phyloP scores from a whole-genome alignment of 352 stramenopile species.

The Phytophthora aleatoria region DNA sequence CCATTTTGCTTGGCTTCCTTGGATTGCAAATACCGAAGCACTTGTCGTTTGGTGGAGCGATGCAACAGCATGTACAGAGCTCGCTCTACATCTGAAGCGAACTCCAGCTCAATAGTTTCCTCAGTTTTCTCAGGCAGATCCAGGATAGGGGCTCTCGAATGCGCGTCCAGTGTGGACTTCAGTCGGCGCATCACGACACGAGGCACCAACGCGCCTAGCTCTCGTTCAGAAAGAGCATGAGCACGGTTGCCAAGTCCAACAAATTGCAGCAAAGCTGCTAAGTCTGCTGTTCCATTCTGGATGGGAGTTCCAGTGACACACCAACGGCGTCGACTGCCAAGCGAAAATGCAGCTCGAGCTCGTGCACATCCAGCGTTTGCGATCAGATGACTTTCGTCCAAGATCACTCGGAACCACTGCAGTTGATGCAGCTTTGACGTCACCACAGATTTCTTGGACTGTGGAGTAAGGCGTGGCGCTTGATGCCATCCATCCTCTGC shows the following conservation, averaged over 20 bases:
- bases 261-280: slow-evolving; percentile 89
- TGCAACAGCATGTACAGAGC: slow-evolving; percentile 82
- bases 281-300: slow-evolving; percentile 87
- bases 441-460: slow-evolving; percentile 35
- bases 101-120: slow-evolving; percentile 57
- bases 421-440: slow-evolving; percentile 79
- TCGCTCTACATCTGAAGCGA: slow-evolving; percentile 76
- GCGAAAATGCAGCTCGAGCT: slow-evolving; percentile 55
- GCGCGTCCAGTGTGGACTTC: slow-evolving; percentile 69
- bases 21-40: slow-evolving; percentile 77
- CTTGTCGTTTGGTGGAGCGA: slow-evolving; percentile 74
- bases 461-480: slow-evolving; percentile 33
- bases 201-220: slow-evolving; percentile 78
- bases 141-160: slow-evolving; percentile 59
- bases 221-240: slow-evolving; percentile 57
- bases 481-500: slow-evolving; percentile 32
- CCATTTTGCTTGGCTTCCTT: slow-evolving; percentile 39
- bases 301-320: slow-evolving; percentile 92
- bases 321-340: slow-evolving; percentile 82
- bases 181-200: slow-evolving; percentile 85
- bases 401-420: slow-evolving; percentile 85
- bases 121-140: slow-evolving; percentile 66
- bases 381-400: slow-evolving; percentile 92
- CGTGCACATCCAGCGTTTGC: slow-evolving; percentile 80
- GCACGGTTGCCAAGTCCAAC: slow-evolving; percentile 62